These are phyloP conservation scores for Solanum pinnatisectum DNA, from an alignment of 257 asterid species.

Conservation along the genomic window DNA sequence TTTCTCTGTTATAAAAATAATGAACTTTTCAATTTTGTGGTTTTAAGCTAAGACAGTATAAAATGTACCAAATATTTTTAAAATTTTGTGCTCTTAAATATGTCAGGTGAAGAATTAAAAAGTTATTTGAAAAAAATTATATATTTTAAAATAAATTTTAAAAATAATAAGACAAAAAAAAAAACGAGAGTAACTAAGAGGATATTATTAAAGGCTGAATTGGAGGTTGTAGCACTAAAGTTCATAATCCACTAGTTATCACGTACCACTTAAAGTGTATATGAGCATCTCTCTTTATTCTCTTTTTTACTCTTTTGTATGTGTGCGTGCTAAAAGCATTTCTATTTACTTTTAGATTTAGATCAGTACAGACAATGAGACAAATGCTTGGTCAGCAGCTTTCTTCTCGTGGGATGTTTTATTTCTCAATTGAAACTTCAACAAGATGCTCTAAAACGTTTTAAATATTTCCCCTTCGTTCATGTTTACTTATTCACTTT, in stretches of 20 bases:
- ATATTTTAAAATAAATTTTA: too few relatives aligned
- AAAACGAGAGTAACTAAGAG: not conserved
- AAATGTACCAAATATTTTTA: too few relatives aligned
- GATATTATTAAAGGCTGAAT: not conserved
- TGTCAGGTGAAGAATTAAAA: too few relatives aligned
- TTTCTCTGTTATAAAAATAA: too few relatives aligned
- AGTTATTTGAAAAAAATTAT: too few relatives aligned
- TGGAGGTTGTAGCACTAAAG: not conserved
- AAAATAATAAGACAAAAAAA: too few relatives aligned
- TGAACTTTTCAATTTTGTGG: too few relatives aligned
- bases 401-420: not conserved
- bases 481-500: not conserved
- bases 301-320: not conserved
- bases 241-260: not conserved
- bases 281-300: not conserved
- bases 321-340: not conserved
- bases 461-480: not conserved
- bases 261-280: not conserved
- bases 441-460: not conserved
- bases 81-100: too few relatives aligned
- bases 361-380: not conserved
- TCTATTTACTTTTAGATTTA: not conserved
- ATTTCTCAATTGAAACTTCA: not conserved
- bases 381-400: not conserved
- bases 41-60: too few relatives aligned